A percentile compares a stretch with the other conserved stretches of the same genome.
Evolutionary conservation across 2,329 filamentous ascomycete species (phyloP).

Genomic region (Sordariomycetes sp.): DNA sequence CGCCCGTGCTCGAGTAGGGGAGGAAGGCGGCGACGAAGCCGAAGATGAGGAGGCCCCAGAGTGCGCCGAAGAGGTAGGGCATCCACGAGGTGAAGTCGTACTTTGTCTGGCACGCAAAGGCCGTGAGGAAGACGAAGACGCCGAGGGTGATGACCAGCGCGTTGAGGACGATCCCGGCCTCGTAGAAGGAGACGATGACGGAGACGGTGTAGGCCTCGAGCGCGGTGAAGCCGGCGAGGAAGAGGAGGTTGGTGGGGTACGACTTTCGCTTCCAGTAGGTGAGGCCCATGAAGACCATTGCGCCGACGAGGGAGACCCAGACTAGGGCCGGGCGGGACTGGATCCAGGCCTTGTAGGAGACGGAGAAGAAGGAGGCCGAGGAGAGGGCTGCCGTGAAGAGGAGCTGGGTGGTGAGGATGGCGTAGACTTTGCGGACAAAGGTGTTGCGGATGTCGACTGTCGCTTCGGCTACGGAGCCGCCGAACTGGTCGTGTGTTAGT

Average conservation of each 20-base stretch:
- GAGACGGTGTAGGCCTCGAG: constrained; percentile 90
- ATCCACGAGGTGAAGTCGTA: constrained; percentile 98
- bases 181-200: constrained; percentile 85
- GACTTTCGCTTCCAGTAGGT: constrained; percentile 95
- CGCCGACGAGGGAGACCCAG: constrained; percentile 72
- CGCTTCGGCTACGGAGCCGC: constrained; percentile 83
- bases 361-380: constrained; percentile 74
- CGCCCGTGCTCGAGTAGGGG: constrained; percentile 65
- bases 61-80: constrained; percentile 80
- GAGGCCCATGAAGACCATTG: constrained; percentile 71
- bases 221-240: constrained; percentile 79
- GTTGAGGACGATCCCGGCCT: constrained; percentile 72
- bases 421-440: constrained; percentile 95
- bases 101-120: constrained; percentile 93
- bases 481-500: constrained; percentile 48
- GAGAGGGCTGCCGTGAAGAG: constrained; percentile 71
- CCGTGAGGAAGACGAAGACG: constrained; percentile 64
- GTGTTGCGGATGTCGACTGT: constrained; percentile 94
- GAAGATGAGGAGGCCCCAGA: constrained; percentile 87
- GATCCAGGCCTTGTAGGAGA: constrained; percentile 73
- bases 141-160: constrained; percentile 79
- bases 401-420: constrained; percentile 91
- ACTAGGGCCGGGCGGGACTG: constrained; percentile 73
- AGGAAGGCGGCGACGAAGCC: constrained; percentile 89
- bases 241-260: constrained; percentile 87